A percentile compares a stretch with the other conserved stretches of the same genome.
These are phyloP conservation scores for Tulasnella sp. DNA, from an alignment of 768 basidiomycete genomes.

Conservation along the genomic window DNA sequence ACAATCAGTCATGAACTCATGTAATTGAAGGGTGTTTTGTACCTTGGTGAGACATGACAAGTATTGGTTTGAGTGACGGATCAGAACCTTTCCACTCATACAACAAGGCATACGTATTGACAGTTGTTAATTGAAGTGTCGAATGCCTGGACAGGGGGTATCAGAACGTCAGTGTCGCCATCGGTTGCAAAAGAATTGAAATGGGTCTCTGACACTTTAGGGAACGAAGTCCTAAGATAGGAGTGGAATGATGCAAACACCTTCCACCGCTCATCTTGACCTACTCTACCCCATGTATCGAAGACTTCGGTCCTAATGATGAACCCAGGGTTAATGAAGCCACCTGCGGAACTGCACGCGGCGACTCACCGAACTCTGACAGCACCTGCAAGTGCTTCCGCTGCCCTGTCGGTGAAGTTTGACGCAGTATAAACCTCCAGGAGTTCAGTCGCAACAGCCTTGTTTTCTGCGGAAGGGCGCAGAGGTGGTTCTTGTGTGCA, in stretches of 20 bases:
- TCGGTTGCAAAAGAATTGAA: neutral
- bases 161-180: neutral
- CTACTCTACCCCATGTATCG: constrained; percentile 38
- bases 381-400: too few relatives aligned
- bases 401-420: too few relatives aligned
- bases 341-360: too few relatives aligned
- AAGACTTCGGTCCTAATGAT: constrained; percentile 45
- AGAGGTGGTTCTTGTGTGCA: too few relatives aligned
- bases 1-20: neutral
- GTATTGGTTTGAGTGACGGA: constrained; percentile 48
- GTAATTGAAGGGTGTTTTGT: neutral
- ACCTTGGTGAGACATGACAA: constrained; percentile 62
- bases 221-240: constrained; percentile 46
- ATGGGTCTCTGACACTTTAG: constrained; percentile 37
- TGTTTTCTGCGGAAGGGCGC: too few relatives aligned
- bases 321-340: too few relatives aligned
- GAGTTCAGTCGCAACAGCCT: too few relatives aligned
- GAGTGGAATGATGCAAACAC: constrained; percentile 42
- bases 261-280: constrained; percentile 42
- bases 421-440: too few relatives aligned
- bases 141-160: constrained; percentile 34
- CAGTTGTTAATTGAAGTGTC: constrained; percentile 47
- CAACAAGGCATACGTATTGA: constrained; percentile 67
- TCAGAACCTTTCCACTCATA: constrained; percentile 62
- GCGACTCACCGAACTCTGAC: too few relatives aligned